Conservation (phyloP, 768 basidiomycete genomes). For the Cystobasidium ongulense region DNA sequence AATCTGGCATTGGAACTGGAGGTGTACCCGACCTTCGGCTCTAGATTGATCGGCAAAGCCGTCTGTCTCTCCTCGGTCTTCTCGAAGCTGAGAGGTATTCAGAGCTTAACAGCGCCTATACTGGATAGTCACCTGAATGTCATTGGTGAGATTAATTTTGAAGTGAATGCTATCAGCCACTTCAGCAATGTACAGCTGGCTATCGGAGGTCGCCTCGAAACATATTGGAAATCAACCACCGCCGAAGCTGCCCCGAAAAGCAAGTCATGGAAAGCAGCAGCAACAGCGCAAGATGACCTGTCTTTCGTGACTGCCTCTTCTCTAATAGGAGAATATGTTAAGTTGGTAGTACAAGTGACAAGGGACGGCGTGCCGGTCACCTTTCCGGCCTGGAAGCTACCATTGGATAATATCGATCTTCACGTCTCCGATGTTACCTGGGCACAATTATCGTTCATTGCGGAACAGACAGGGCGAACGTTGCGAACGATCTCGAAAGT, state of each 20-base stretch:
- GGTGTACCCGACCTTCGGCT: constrained; percentile 93
- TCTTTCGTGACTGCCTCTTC: constrained; percentile 69
- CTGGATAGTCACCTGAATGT: constrained; percentile 85
- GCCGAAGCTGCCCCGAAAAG: constrained; percentile 47
- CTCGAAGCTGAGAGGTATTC: constrained; percentile 49
- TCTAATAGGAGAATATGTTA: constrained; percentile 76
- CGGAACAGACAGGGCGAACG: constrained; percentile 47
- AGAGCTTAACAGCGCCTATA: constrained; percentile 56
- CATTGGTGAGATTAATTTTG: constrained; percentile 90
- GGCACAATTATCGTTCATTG: constrained; percentile 66
- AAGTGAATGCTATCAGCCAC: constrained; percentile 72
- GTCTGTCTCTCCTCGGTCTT: constrained; percentile 73
- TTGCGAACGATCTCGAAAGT: background rate
- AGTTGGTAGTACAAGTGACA: constrained; percentile 81
- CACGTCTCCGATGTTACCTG: constrained; percentile 76
- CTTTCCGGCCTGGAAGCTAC: constrained; percentile 66
- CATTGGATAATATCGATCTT: constrained; percentile 63
- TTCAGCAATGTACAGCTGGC: constrained; percentile 88
- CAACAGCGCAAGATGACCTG: constrained; percentile 32
- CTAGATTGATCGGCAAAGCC: constrained; percentile 88
- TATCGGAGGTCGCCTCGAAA: constrained; percentile 89
- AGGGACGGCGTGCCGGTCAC: constrained; percentile 83
- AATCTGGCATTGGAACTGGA: constrained; percentile 80
- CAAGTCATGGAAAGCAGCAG: constrained; percentile 41
- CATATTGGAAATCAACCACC: constrained; percentile 91